Base-by-base conservation (phyloP, 129 eudicot species). In the Pseudognaphalium luteoalbum region DNA sequence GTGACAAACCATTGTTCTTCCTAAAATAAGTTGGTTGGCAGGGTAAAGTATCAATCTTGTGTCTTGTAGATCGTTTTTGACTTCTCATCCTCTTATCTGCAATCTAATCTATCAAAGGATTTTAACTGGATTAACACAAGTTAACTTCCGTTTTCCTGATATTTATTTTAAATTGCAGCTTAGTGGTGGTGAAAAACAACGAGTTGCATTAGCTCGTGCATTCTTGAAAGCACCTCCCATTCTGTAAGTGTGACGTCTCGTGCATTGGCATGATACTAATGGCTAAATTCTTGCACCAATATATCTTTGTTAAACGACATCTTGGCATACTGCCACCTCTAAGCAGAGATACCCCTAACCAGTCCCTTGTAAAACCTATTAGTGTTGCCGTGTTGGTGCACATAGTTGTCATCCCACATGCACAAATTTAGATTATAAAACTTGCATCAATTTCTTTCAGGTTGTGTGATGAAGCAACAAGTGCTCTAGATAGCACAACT, bases 401-500 rank as follows among this genome's bases (percentile, higher is more conserved):
- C 22, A 54, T 54, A 0, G 22, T 12, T 8, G 60, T 54, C 22
- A 16, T 54, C 22, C 9, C 19, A 63, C 9, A 8, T 30, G 37
- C 68, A 6, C 3, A 63, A 61, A 63, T 28, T 47, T 42, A 47
- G 42, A 47, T 28, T 2, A 70, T 70, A 29, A 25, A 47, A 47
- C 54, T 50, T 61, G 9, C 15, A 7, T 70, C 63, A 51, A 39
- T 30, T 66, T 68, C 22, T 71, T 50, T 61, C 82, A 94, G 99
- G 87, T 92, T 94, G 63, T 94, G 97, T 73, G 99, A 94, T 84
- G 99, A 94, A 87, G 99, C 99, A 73, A 94, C 99, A 47, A 94
- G 99, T 73, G 96, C 99, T 8, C 97, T 94, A 42, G 99, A 94
- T 68, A 94, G 99, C 85, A 85, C 99, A 57, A 94, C 99, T 67